Conservation (phyloP, 192 early-diverging fungal species). For the Entrophospora sp. region DNA sequence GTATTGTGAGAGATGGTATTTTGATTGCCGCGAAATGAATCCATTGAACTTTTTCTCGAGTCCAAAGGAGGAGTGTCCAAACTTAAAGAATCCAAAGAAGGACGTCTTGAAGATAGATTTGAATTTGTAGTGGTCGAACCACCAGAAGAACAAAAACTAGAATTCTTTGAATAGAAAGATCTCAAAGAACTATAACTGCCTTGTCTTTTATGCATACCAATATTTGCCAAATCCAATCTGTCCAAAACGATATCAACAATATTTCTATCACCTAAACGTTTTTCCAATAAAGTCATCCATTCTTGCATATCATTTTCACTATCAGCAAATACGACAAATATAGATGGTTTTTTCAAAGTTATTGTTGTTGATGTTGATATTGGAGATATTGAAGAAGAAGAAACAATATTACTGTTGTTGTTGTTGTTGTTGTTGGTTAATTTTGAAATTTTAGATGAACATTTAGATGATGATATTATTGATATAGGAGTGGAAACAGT, state of each 20-base stretch:
- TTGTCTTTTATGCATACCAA: slow-evolving; percentile 8
- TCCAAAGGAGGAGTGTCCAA: slow-evolving; percentile 17
- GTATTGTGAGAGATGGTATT: too few species aligned
- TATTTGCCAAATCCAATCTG: slow-evolving; percentile 4
- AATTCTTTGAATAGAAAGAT: slow-evolving; percentile 15
- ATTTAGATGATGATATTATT: too few species aligned
- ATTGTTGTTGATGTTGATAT: too few species aligned
- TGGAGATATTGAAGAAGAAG: too few species aligned
- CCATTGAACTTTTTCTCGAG: slow-evolving; percentile 19
- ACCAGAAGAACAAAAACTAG: background rate
- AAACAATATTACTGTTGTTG: too few species aligned
- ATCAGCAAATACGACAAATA: slow-evolving; percentile 14
- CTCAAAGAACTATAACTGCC: slow-evolving; percentile 11
- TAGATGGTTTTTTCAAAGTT: background rate
- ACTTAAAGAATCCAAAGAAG: slow-evolving; percentile 17
- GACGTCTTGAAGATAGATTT: slow-evolving; percentile 13
- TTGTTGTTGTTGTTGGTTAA: too few species aligned
- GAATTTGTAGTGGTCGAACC: background rate
- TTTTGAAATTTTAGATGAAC: too few species aligned
- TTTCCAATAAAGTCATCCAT: slow-evolving; percentile 11
- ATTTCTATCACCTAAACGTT: slow-evolving; percentile 15
- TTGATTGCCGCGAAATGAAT: slow-evolving; percentile 5
- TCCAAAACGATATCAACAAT: slow-evolving; percentile 22
- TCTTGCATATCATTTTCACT: slow-evolving; percentile 13
- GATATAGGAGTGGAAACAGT: too few species aligned